Evolutionary conservation across 2,329 filamentous ascomycete species (phyloP), one percentile per base, ranked within the genome.

Genomic region (Sporothrix pseudoabietina): DNA sequence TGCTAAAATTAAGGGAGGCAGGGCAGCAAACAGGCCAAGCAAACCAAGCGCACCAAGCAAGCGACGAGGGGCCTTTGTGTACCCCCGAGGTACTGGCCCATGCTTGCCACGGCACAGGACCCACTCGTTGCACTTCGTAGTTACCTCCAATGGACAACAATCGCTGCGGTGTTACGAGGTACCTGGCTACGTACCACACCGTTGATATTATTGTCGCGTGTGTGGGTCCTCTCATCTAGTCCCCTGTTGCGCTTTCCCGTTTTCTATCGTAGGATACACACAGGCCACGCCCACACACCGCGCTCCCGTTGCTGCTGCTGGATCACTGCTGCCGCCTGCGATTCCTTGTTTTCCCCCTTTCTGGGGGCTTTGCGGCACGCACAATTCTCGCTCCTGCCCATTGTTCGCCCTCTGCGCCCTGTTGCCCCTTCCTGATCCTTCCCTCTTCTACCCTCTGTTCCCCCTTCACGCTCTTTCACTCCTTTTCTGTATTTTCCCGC

Each of bases 171-270:
- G 35, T 10, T 39, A 16, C 19, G 47, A 52, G 66, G 66, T 49
- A 35, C 10, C 44, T 22, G 35, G 66, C 30, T 49, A 35, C 6
- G 57, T 22, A 35, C 55, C 55, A 54, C 22, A 26, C 44, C 69
- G 71, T 72, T 63, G 71, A 59, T 66, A 57, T 65, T 66, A 41
- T 73, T 73, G 61, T 73, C 69, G 69, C 72, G 72, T 52, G 61
- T 57, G 72, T 73, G 72, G 72, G 61, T 69, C 73, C 71, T 47
- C 47, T 69, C 71, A 69, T 72, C 68, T 74, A 44, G 44, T 69
- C 63, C 54, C 68, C 68, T 70, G 44, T n/a, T 72, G 63, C 66
- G 65, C 71, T 59, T 73, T 69, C 30, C 71, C 65, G 54, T 44
- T 69, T 69, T 73, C 71, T 47, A 30, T 66, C 59, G 35, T 47